A percentile compares a stretch with the other conserved stretches of the same genome.
These are phyloP conservation scores for Russula griseocarnosa DNA, from an alignment of 768 basidiomycete genomes.

Conservation along the genomic window DNA sequence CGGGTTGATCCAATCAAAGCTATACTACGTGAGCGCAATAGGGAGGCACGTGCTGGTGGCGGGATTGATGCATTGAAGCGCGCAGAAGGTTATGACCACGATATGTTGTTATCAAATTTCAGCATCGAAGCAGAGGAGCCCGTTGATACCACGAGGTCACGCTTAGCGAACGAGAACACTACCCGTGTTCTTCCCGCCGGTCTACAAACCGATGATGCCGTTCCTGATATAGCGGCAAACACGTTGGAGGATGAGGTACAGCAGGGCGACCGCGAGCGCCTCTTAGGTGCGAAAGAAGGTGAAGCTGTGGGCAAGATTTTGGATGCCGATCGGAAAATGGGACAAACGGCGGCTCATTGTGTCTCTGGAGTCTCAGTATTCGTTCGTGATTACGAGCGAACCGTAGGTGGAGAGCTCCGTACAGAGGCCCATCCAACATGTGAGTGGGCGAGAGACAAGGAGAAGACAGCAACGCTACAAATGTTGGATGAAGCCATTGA, in stretches of 20 bases:
- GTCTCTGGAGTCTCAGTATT: slow-evolving; percentile 14
- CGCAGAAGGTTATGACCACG: slow-evolving; percentile 24
- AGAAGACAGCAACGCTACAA: slow-evolving; percentile 6
- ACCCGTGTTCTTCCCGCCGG: slow-evolving; percentile 9
- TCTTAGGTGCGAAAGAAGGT: slow-evolving; percentile 34
- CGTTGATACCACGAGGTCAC: neutral
- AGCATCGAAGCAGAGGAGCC: slow-evolving; percentile 17
- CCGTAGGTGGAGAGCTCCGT: neutral
- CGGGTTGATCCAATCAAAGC: slow-evolving; percentile 21
- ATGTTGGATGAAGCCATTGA: slow-evolving; percentile 21
- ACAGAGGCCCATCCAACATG: neutral
- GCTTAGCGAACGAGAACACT: slow-evolving; percentile 22
- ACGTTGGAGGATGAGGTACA: slow-evolving; percentile 28
- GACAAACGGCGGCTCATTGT: neutral
- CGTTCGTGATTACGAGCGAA: neutral
- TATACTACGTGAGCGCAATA: slow-evolving; percentile 25
- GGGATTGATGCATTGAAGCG: slow-evolving; percentile 25
- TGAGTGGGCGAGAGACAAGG: slow-evolving; percentile 4
- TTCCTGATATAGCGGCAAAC: slow-evolving; percentile 9
- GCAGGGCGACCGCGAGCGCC: slow-evolving; percentile 31
- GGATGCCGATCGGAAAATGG: slow-evolving; percentile 27
- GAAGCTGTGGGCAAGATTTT: slow-evolving; percentile 35
- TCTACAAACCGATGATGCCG: slow-evolving; percentile 10
- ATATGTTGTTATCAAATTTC: slow-evolving; percentile 16
- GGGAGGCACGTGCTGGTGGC: slow-evolving; percentile 16